These are phyloP conservation scores for Prunus mongolica DNA, from an alignment of 306 rosid species.

Conservation along the genomic window DNA sequence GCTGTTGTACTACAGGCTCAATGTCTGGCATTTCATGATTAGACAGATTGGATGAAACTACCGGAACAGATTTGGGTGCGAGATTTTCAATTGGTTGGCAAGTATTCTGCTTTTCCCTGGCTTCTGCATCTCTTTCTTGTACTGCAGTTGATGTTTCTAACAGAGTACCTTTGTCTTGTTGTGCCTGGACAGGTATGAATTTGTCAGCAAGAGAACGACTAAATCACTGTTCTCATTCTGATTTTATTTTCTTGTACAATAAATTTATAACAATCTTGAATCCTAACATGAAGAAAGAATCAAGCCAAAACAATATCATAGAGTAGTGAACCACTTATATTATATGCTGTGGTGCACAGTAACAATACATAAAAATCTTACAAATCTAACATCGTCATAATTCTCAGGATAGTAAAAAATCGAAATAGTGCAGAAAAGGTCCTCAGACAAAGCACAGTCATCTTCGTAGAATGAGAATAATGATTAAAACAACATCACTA, in stretches of 20 bases:
- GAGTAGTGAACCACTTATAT: not conserved
- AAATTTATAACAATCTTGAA: not conserved
- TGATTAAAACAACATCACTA: not conserved
- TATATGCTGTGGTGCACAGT: not conserved
- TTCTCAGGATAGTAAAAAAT: not conserved
- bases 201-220: not conserved
- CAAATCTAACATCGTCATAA: not conserved
- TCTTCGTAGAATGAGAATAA: not conserved
- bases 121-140: slow-evolving; percentile 20
- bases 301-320: not conserved
- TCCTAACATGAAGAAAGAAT: not conserved
- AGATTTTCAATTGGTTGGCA: slow-evolving; percentile 10
- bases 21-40: slow-evolving; percentile 19
- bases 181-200: slow-evolving; percentile 20
- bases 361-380: not conserved
- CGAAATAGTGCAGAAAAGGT: not conserved
- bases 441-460: not conserved
- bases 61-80: slow-evolving; percentile 21
- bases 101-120: slow-evolving; percentile 21
- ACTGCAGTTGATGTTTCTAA: slow-evolving; percentile 9
- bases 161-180: slow-evolving; percentile 17
- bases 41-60: not conserved
- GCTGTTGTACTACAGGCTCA: slow-evolving; percentile 35
- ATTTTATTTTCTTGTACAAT: not conserved
- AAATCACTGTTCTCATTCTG: not conserved